A percentile compares a stretch with the other conserved stretches of the same genome.
phyloP scores from a whole-genome alignment of 2,329 filamentous ascomycete species.

The Grosmannia clavigera region DNA sequence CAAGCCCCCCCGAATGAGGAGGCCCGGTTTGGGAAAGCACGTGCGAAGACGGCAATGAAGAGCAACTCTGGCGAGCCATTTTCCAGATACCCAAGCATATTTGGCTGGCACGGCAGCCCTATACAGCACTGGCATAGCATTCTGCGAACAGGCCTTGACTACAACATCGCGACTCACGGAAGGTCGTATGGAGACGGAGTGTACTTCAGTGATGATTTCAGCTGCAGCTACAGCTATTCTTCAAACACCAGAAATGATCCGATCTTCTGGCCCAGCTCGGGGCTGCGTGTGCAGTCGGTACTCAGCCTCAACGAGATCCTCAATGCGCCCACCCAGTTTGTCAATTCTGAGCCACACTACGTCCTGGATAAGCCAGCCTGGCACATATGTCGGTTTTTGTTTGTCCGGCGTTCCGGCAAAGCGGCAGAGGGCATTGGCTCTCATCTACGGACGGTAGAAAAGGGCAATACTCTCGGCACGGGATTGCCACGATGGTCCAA shows the following conservation, averaged over 20 bases:
- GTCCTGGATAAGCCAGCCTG: conserved; percentile 69
- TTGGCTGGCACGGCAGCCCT: conserved; percentile 76
- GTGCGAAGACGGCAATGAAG: conserved; percentile 30
- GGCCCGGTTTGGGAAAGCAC: conserved; percentile 53
- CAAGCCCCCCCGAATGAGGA: conserved; percentile 87
- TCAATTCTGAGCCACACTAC: conserved; percentile 42
- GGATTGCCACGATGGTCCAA: background rate
- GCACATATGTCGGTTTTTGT: conserved; percentile 82
- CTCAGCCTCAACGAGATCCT: conserved; percentile 78
- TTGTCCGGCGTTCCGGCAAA: conserved; percentile 28
- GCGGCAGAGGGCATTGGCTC: too few species aligned
- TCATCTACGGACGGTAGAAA: background rate
- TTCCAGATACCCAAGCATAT: conserved; percentile 52
- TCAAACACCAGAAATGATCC: background rate
- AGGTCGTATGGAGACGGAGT: conserved; percentile 67
- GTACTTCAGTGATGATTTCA: conserved; percentile 58
- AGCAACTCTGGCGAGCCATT: conserved; percentile 4
- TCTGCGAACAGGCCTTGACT: conserved; percentile 70
- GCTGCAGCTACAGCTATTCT: conserved; percentile 42
- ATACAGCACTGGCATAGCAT: conserved; percentile 83
- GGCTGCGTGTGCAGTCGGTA: conserved; percentile 43
- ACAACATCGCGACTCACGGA: conserved; percentile 47
- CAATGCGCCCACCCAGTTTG: conserved; percentile 55
- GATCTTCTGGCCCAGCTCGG: conserved; percentile 51
- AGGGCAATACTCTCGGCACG: too few species aligned